Conservation (phyloP, 2,329 filamentous ascomycete species). For the Alternaria arbusti region DNA sequence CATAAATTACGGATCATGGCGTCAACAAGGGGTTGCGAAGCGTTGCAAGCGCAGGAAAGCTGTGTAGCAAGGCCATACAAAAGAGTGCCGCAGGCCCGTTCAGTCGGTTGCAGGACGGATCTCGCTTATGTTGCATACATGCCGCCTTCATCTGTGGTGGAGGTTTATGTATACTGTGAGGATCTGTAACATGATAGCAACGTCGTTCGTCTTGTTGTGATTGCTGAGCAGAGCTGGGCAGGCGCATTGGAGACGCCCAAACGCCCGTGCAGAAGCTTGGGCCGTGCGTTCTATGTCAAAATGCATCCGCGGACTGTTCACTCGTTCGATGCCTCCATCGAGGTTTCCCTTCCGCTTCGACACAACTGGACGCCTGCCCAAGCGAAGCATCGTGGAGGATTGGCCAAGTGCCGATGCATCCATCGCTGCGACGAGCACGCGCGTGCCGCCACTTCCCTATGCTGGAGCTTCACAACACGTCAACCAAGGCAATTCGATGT, state of each 20-base stretch:
- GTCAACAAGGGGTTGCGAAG: neutral
- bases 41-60: neutral
- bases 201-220: neutral
- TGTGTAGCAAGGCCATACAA: neutral
- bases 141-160: neutral
- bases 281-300: neutral
- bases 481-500: neutral
- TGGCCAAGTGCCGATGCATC: slow-evolving; percentile 2
- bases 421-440: neutral
- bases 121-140: neutral
- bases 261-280: neutral
- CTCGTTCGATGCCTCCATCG: neutral
- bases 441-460: neutral
- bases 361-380: neutral
- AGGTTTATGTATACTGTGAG: neutral
- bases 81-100: neutral
- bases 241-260: neutral
- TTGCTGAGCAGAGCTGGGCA: neutral
- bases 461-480: neutral
- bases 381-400: neutral
- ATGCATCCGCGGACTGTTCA: neutral
- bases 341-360: neutral
- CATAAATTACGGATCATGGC: neutral
- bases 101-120: neutral
- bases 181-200: neutral